Evolutionary conservation across 208 protist species (phyloP), one percentile per base, ranked within the genome.

Genomic region (Naegleria gruberi): DNA sequence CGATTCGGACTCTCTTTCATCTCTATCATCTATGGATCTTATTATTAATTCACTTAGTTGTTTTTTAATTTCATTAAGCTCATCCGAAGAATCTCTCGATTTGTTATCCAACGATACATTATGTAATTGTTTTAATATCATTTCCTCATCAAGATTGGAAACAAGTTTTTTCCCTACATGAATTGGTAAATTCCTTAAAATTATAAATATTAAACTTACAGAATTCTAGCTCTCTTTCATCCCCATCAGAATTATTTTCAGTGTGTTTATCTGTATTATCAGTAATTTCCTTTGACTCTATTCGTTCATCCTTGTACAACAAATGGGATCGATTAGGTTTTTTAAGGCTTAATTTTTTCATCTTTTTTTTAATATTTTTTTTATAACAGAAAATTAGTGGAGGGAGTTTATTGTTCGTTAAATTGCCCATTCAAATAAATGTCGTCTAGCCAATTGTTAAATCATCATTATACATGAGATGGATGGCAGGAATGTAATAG

Each of bases 401-500:
- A 19, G 46, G 46, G 46, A 15, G 8, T 65, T 65, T 65, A 19
- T 65, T 65, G 51, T 65, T 65, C 51, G 30, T 65, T 55, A 15
- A 55, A 55, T 19, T n/a, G n/a, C n/a, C n/a, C n/a, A n/a, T n/a
- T n/a, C n/a, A n/a, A n/a, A n/a, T n/a, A n/a, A n/a, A n/a, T n/a
- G n/a, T 19, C 5, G 46, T 77, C 40, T 92, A 96, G 51, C 94
- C 95, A 89, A 97, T 94, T 3, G 96, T 98, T 17, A 98, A 92
- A 90, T 98, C 97, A 87, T 98, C 97, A 89, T 98, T 96, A 91
- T 96, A 98, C 93, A 98, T 98, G 15, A 98, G 91, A 90, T 97
- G 96, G 41, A 98, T 92, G 42, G 96, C 96, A 8, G 97, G 96
- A 46, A 96, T 95, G 93, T 98, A 97, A 91, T 95, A 97, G 91